Percentiles rank a stretch among this genome's conserved stretches.
These are phyloP conservation scores for Protomyces gravidus DNA, from an alignment of 1,139 yeast genomes.

Conservation along the genomic window DNA sequence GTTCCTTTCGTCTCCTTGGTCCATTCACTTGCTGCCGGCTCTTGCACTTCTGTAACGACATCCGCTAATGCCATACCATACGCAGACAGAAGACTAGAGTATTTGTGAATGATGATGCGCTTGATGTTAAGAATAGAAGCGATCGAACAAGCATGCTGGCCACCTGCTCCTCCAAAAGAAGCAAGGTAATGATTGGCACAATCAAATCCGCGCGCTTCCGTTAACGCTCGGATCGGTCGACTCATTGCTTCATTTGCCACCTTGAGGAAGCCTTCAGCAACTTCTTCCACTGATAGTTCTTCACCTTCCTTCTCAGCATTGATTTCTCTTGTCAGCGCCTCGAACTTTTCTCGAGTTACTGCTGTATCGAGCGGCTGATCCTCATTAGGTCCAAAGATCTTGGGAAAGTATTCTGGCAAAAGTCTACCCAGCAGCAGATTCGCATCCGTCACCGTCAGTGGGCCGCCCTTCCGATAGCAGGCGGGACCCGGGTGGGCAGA, in stretches of 20 bases:
- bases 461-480: conserved; percentile 56
- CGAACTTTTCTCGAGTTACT: conserved; percentile 44
- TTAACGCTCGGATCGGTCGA: conserved; percentile 49
- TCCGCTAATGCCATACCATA: conserved; percentile 54
- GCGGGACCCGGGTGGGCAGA: conserved; percentile 60
- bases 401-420: conserved; percentile 51
- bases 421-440: conserved; percentile 52
- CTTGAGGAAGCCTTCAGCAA: conserved; percentile 51
- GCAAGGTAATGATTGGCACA: conserved; percentile 47
- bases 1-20: conserved; percentile 39
- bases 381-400: conserved; percentile 53
- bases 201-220: conserved; percentile 51
- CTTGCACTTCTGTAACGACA: conserved; percentile 55
- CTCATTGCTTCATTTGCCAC: conserved; percentile 55
- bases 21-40: conserved; percentile 48
- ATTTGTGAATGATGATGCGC: conserved; percentile 47
- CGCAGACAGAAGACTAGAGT: conserved; percentile 51
- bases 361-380: conserved; percentile 49
- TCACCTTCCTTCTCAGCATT: conserved; percentile 42
- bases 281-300: conserved; percentile 44
- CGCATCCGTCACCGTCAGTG: conserved; percentile 55
- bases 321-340: conserved; percentile 44
- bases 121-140: conserved; percentile 48
- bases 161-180: conserved; percentile 56
- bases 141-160: conserved; percentile 51